Base-by-base conservation (phyloP, 768 basidiomycete genomes). In the Wakefieldia striispora region DNA sequence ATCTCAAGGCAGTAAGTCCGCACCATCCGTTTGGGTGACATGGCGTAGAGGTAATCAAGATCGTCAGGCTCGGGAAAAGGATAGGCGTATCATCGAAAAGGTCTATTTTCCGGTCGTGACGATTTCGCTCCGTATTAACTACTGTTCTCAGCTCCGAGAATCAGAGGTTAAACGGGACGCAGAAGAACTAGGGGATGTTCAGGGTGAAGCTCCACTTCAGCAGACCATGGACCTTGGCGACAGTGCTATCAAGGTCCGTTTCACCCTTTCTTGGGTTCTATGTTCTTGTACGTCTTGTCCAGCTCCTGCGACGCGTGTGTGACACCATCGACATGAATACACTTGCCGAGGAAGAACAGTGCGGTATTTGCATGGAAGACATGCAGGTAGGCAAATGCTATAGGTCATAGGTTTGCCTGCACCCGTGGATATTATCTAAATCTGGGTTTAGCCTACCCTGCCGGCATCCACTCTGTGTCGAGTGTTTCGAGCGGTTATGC, bases 301-400 rank as follows among this genome's bases (percentile, higher is more conserved):
- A 62, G 56, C 47, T 56, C 29, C 36, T 64, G 45, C 53, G 53
- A 42, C 14, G n/a, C 20, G 14, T 55, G 31, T 58, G 53, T 20
- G 47, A 61, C n/a, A 43, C 46, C 38, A 50, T 57, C 14, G 58
- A 51, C 31, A 62, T 54, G 55, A 63, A 61, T 23, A 51, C 58
- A 17, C 45, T 62, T 35, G 61, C 41, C 23, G 55, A 60, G 31
- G 49, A 24, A 37, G 61, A 62, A 41, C 55, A 55, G 47, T 63
- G 55, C 24, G 53, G 50, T 21, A 17, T 64, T 21, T 64, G 58
- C 35, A 49, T 60, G 46, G 50, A 61, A 9, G 40, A 31, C 3
- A 63, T 58, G 58, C 11, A 6, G 24, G 47, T 45, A 21, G 40
- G 5, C 37, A 58, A 61, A 17, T 61, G 53, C 10, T 54, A 63